Conservation (phyloP, 2,329 filamentous ascomycete species). For the Exophiala sp. region DNA sequence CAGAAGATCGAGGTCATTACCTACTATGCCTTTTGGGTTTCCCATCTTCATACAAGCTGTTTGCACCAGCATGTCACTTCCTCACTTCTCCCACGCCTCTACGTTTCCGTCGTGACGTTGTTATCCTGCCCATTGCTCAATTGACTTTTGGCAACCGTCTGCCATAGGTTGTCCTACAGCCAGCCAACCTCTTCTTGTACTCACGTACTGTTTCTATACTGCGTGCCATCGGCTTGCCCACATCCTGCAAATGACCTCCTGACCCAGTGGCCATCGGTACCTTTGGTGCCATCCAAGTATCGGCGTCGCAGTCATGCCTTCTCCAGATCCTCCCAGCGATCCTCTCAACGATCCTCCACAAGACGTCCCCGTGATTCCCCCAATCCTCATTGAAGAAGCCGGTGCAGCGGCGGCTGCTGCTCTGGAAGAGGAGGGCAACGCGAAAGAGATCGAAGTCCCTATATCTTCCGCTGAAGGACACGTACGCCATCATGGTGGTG, state of each 20-base stretch:
- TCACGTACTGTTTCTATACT: neutral
- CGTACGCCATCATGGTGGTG: constrained; percentile 19
- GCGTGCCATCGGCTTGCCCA: neutral
- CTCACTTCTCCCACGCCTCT: neutral
- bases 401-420: constrained; percentile 16
- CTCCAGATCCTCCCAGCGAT: constrained; percentile 8
- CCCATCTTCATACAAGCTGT: no score
- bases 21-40: no score
- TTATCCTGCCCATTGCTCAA: neutral
- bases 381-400: constrained; percentile 13
- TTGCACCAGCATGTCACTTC: neutral
- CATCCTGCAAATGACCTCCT: neutral
- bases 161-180: neutral
- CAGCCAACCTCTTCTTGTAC: neutral
- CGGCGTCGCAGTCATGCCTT: constrained; percentile 9
- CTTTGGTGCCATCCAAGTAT: no score
- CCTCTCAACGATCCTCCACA: neutral
- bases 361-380: constrained; percentile 7
- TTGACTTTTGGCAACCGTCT: neutral
- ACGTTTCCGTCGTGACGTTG: no score
- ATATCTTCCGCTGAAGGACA: constrained; percentile 9
- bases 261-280: neutral
- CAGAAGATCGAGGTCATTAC: no score
- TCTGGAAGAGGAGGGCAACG: constrained; percentile 9
- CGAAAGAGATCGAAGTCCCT: constrained; percentile 2